Percentiles rank a stretch among this genome's conserved stretches.
Evolutionary conservation across 192 early-diverging fungal genomes (phyloP).

Genomic region (Coemansia sp.): DNA sequence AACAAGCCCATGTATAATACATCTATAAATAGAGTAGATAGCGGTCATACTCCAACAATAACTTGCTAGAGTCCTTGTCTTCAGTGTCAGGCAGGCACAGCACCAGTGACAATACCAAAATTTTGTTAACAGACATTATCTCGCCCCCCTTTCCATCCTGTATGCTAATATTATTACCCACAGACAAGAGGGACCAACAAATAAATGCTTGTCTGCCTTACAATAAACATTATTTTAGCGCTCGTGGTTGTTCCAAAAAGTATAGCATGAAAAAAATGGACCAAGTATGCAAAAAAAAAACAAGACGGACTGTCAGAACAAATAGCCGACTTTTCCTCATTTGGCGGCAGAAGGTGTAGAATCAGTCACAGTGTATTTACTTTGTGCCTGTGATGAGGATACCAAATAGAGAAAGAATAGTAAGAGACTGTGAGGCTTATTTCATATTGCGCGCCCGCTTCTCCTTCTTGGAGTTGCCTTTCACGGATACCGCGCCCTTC

Average conservation of each 20-base stretch:
- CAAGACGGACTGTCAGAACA: background rate
- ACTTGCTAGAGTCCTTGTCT: background rate
- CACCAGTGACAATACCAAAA: background rate
- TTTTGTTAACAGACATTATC: background rate
- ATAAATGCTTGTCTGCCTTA: background rate
- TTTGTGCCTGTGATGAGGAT: conserved; percentile 7
- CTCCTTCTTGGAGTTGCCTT: conserved; percentile 51
- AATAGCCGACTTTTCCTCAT: background rate
- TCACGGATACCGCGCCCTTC: conserved; percentile 44
- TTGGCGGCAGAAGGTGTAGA: conserved; percentile 2
- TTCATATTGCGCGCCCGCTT: conserved; percentile 43
- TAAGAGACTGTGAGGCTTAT: conserved; percentile 5
- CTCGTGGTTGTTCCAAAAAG: background rate
- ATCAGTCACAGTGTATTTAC: conserved; percentile 8
- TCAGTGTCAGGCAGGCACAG: conserved; percentile 2
- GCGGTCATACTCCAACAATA: background rate
- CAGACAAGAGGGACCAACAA: background rate
- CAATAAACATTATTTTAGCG: conserved; percentile 1
- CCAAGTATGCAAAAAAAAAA: background rate
- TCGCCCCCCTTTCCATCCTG: conserved; percentile 6
- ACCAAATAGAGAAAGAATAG: background rate
- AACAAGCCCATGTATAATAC: conserved; percentile 2
- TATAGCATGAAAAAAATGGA: background rate
- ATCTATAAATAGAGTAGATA: conserved; percentile 1
- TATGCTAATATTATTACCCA: background rate